Evolutionary conservation across 2,329 filamentous ascomycete species (phyloP).

Genomic region (Alternaria hordeiaustralica): DNA sequence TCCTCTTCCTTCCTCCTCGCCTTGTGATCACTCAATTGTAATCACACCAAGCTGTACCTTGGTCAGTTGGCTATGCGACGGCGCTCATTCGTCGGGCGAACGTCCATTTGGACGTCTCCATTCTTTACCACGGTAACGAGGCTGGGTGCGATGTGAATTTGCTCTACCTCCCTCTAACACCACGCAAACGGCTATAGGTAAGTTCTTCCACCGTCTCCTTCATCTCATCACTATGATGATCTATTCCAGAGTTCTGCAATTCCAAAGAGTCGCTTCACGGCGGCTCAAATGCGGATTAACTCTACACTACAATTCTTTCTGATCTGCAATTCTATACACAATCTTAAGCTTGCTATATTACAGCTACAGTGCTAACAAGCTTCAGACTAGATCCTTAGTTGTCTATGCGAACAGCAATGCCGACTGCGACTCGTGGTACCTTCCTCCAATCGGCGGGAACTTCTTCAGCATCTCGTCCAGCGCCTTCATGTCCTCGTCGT

Average conservation of each 20-base stretch:
- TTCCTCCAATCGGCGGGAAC: conserved; percentile 51
- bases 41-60: neutral
- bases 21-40: neutral
- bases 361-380: conserved; percentile 18
- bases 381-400: neutral
- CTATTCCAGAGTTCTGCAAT: conserved; percentile 59
- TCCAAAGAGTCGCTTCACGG: conserved; percentile 49
- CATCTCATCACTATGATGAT: conserved; percentile 48
- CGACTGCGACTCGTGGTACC: conserved; percentile 42
- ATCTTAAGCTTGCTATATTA: conserved; percentile 3
- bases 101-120: neutral
- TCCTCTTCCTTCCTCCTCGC: neutral
- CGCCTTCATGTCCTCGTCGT: conserved; percentile 57
- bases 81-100: neutral
- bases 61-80: neutral
- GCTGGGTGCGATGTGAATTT: neutral
- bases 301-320: conserved; percentile 55
- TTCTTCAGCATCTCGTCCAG: conserved; percentile 60
- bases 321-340: conserved; percentile 44
- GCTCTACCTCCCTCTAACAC: neutral
- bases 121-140: neutral
- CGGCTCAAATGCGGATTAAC: conserved; percentile 53
- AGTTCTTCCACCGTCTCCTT: conserved; percentile 1
- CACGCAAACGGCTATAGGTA: conserved; percentile 13
- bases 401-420: conserved; percentile 18